Evolutionary conservation across 2,329 filamentous ascomycete genomes (phyloP).

Genomic region (Pezicula rhizophila): DNA sequence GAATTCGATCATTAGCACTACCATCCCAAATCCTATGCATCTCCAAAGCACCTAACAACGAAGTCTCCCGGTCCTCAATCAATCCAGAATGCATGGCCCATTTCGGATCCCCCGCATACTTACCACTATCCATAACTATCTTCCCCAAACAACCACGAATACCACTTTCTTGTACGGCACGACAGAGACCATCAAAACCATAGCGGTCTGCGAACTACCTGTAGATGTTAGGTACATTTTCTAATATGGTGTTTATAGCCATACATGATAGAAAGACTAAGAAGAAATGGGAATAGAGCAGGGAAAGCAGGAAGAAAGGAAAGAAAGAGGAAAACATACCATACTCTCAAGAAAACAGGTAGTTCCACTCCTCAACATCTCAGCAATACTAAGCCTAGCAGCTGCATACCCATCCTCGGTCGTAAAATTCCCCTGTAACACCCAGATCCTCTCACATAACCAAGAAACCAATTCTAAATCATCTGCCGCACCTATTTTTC

Average conservation of each 20-base stretch:
- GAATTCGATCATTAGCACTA: conserved; percentile 33
- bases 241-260: too few species aligned
- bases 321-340: conserved; percentile 10
- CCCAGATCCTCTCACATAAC: conserved; percentile 46
- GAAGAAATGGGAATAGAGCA: too few species aligned
- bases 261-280: too few species aligned
- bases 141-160: conserved; percentile 28
- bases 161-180: conserved; percentile 36
- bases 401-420: conserved; percentile 42
- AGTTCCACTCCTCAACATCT: conserved; percentile 44
- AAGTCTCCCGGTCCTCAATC: background rate
- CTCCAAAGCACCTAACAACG: conserved; percentile 29
- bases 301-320: too few species aligned
- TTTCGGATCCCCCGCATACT: conserved; percentile 27
- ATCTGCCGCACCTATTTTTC: conserved; percentile 30
- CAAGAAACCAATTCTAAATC: conserved; percentile 44
- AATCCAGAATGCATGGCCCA: conserved; percentile 1
- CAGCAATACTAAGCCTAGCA: conserved; percentile 40
- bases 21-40: conserved; percentile 23
- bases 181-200: conserved; percentile 38
- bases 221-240: too few species aligned
- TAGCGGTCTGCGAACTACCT: conserved; percentile 35
- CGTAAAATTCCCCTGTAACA: conserved; percentile 38
- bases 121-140: conserved; percentile 30
- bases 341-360: conserved; percentile 48